A percentile compares a stretch with the other conserved stretches of the same genome.
Conservation (phyloP, 164 flowering plant species). For the Vitis rupestris region DNA sequence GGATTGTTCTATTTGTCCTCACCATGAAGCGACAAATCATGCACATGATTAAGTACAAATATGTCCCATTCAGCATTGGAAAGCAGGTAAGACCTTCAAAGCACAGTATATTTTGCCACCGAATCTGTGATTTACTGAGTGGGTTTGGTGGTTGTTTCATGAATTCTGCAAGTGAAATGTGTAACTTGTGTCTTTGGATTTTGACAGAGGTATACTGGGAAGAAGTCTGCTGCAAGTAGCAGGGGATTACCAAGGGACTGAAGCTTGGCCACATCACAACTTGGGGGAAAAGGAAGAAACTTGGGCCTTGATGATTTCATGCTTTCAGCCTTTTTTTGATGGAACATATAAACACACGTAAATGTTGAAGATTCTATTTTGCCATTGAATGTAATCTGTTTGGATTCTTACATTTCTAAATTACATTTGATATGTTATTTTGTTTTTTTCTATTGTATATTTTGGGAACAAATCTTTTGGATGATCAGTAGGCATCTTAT, state of each 20-base stretch:
- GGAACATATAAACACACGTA: constrained; percentile 2
- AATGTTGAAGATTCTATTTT: not conserved
- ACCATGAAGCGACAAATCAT: constrained; percentile 82
- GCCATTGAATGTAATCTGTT: constrained; percentile 1
- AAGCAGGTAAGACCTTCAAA: constrained; percentile 52
- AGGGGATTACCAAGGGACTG: constrained; percentile 36
- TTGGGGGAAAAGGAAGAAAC: constrained; percentile 3
- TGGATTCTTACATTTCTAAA: not conserved
- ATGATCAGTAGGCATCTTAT: not conserved
- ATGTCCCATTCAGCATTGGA: constrained; percentile 66
- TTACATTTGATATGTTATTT: not conserved
- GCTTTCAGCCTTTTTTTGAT: constrained; percentile 5
- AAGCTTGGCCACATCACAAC: constrained; percentile 7
- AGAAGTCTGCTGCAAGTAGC: constrained; percentile 38
- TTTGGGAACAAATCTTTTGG: not conserved
- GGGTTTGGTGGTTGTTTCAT: not conserved
- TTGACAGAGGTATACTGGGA: constrained; percentile 52
- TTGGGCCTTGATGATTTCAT: not conserved
- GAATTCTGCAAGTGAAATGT: not conserved
- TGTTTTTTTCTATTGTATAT: not conserved
- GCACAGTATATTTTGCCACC: not conserved
- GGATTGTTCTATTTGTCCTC: constrained; percentile 72
- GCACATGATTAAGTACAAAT: constrained; percentile 78
- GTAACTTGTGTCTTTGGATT: not conserved
- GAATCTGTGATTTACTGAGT: not conserved